Evolutionary conservation across 352 stramenopile genomes (phyloP), one percentile per base, ranked within the genome.

Genomic region (Phytopythium boreale): DNA sequence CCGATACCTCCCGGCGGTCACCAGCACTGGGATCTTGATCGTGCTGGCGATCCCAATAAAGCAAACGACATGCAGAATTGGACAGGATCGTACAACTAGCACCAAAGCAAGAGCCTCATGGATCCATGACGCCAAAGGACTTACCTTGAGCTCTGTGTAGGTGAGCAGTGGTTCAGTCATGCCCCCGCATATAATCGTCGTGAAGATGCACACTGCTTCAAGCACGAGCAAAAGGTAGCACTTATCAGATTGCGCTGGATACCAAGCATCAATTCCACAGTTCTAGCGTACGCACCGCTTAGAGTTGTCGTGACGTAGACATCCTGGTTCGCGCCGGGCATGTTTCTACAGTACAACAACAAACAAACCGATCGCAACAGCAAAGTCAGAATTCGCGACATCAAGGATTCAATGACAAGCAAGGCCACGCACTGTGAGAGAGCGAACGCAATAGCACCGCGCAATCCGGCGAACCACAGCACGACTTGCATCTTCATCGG

Each of bases 171-270:
- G 88, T 66, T 96, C 92, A 1, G 91, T 97, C 56, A 97, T 67
- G 6, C 92, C 93, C 46, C 96, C 96, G 71, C 93, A 98, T 51
- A 98, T 94, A 50, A 99, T 81, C 2, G 96, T 99, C 4, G 96
- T 99, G 71, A 98, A 97, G 49, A 99, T 96, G 22, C 97, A 97
- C 43, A 99, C 82, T 87, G 37, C 24, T 67, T 22, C 46, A 26
- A 34, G 20, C 27, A n/a, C 46, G 22, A 34, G 20, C 36, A n/a
- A 49, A 59, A 58, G 34, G 3, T 11, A 43, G 61, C 26, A 9
- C 4, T 7, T 20, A 7, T 22, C 4, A 47, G 41, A 9, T 19
- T 47, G 41, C 2, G 41, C 24, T n/a, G 14, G 36, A 24, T 60
- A 27, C 20, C 24, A 24, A 17, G 36, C n/a, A 51, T 44, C 27